Evolutionary conservation across 768 basidiomycete species (phyloP).

Genomic region (Trametes punicea): DNA sequence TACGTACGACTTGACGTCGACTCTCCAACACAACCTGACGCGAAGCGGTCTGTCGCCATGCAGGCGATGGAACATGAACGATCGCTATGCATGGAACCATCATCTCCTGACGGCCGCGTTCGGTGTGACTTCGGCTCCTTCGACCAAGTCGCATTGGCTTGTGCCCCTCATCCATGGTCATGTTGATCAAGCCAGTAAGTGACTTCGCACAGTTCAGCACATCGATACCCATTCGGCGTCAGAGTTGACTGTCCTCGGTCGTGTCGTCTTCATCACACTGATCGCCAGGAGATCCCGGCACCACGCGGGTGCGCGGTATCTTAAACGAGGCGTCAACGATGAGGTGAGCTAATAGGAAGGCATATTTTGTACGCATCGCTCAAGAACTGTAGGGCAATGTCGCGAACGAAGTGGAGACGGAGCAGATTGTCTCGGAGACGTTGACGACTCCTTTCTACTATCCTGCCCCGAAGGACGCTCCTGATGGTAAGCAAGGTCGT

Average conservation of each 20-base stretch:
- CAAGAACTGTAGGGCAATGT: conserved; percentile 73
- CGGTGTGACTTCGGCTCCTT: conserved; percentile 34
- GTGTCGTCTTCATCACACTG: conserved; percentile 89
- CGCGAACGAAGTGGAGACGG: conserved; percentile 98
- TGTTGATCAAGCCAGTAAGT: conserved; percentile 96
- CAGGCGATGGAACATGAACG: conserved; percentile 69
- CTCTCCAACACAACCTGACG: conserved; percentile 87
- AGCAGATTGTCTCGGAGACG: conserved; percentile 93
- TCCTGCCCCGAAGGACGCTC: conserved; percentile 43
- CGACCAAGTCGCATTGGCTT: conserved; percentile 73
- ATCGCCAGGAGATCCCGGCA: conserved; percentile 93
- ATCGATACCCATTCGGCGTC: conserved; percentile 2
- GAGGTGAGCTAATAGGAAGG: conserved; percentile 47
- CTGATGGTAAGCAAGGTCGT: conserved; percentile 30
- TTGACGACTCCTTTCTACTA: conserved; percentile 87
- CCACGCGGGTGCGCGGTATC: conserved; percentile 92
- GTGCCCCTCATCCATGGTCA: conserved; percentile 92
- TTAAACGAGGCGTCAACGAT: conserved; percentile 92
- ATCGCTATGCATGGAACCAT: conserved; percentile 94
- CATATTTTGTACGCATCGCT: neutral
- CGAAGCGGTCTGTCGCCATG: conserved; percentile 41
- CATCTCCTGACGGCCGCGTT: conserved; percentile 78
- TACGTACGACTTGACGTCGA: conserved; percentile 96
- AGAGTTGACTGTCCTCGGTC: conserved; percentile 90
- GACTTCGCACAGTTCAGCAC: neutral